phyloP scores from a whole-genome alignment of 2,329 filamentous ascomycete species.

The Dactylella cylindrospora region DNA sequence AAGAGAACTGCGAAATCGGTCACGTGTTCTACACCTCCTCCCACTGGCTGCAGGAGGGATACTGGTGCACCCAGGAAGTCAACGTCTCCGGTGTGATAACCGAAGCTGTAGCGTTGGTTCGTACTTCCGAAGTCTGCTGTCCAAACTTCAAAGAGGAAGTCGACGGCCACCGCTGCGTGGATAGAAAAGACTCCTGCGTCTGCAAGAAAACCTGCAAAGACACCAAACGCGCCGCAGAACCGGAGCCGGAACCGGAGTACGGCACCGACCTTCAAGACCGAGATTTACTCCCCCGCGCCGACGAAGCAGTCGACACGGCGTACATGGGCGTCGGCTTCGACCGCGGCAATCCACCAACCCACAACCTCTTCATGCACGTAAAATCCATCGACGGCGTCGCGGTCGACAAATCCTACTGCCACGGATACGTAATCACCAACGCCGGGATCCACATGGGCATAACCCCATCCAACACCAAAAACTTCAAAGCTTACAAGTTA shows the following conservation, averaged over 20 bases:
- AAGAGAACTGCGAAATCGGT: conserved; percentile 9
- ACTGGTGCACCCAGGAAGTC: conserved; percentile 25
- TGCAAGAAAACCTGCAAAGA: conserved; percentile 20
- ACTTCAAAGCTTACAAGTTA: conserved; percentile 24
- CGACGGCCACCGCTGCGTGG: conserved; percentile 5
- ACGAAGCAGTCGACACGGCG: conserved; percentile 1
- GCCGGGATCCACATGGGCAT: conserved; percentile 18
- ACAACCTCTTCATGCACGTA: conserved; percentile 29
- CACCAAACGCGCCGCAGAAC: no score
- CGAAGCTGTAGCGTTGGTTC: conserved; percentile 14
- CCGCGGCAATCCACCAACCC: conserved; percentile 1
- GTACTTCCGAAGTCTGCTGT: conserved; percentile 19
- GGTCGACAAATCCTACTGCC: conserved; percentile 4
- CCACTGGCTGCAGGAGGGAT: conserved; percentile 28
- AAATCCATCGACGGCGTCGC: conserved; percentile 20
- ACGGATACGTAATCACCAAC: conserved; percentile 20
- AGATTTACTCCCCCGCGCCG: neutral
- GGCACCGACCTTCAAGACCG: neutral
- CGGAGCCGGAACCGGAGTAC: conserved; percentile 1
- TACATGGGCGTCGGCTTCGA: conserved; percentile 29
- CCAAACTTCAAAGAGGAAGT: conserved; percentile 3
- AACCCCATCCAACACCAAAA: conserved; percentile 15
- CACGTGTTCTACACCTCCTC: conserved; percentile 33
- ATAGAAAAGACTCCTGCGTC: conserved; percentile 2
- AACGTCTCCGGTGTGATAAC: conserved; percentile 11